Percentiles rank a stretch among this genome's conserved stretches.
These are phyloP conservation scores for Plasmodium relictum DNA, from an alignment of 169 alveolate genomes.

Conservation along the genomic window DNA sequence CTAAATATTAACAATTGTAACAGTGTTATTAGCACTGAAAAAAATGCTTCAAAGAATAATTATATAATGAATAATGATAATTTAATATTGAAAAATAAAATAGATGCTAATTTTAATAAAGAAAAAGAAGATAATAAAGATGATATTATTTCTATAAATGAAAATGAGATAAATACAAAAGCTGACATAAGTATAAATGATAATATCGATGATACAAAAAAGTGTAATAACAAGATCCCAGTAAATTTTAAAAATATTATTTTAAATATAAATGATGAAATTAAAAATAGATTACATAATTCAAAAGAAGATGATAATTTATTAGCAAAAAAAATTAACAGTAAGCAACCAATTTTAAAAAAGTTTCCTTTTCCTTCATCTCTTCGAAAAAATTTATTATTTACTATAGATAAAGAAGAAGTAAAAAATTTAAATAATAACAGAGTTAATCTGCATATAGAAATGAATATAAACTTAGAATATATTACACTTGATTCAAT, in stretches of 20 bases:
- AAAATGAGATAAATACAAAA: neutral
- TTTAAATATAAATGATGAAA: constrained; percentile 33
- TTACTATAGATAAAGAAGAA: neutral
- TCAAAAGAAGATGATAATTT: neutral
- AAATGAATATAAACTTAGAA: constrained; percentile 8
- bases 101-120: too few species aligned
- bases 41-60: too few species aligned
- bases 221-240: neutral
- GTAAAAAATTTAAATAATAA: constrained; percentile 10
- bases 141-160: neutral
- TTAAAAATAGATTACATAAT: neutral
- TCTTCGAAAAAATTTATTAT: constrained; percentile 2
- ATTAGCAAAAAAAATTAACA: neutral
- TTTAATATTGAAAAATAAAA: too few species aligned
- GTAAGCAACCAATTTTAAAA: neutral
- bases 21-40: too few species aligned
- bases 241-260: constrained; percentile 4
- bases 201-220: neutral
- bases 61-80: too few species aligned
- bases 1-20: too few species aligned
- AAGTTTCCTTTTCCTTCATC: constrained; percentile 4
- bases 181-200: neutral
- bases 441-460: constrained; percentile 46
- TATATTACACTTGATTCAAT: constrained; percentile 48
- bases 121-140: neutral